These are phyloP conservation scores for Globisporangium takayamanum DNA, from an alignment of 352 stramenopile species.

Conservation along the genomic window DNA sequence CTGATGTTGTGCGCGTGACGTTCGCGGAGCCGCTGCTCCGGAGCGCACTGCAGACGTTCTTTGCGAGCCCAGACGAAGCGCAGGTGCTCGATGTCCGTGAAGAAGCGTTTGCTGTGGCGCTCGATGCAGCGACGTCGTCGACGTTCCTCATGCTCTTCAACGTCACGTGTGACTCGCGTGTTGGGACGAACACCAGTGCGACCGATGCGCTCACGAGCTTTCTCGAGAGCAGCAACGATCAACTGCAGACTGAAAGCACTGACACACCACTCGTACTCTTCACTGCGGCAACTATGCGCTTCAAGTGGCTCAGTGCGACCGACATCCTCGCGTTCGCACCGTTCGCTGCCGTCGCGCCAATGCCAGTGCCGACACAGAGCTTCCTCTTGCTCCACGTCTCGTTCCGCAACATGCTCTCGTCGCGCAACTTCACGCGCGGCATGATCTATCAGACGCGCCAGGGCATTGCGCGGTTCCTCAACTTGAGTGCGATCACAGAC, in stretches of 20 bases:
- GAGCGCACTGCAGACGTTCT: conserved; percentile 19
- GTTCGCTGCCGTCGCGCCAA: conserved; percentile 11
- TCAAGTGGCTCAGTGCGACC: conserved; percentile 12
- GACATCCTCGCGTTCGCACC: conserved; percentile 19
- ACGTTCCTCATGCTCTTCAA: conserved; percentile 25
- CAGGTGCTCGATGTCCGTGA: conserved; percentile 21
- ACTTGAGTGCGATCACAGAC: conserved; percentile 18
- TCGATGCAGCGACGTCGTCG: conserved; percentile 13
- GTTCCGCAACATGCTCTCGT: conserved; percentile 37
- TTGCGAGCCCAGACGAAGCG: conserved; percentile 14
- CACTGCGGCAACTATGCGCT: neutral
- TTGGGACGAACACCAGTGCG: neutral
- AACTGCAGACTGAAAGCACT: neutral
- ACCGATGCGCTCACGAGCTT: conserved; percentile 12
- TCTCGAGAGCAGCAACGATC: conserved; percentile 9
- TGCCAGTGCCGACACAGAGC: conserved; percentile 5
- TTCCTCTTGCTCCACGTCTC: conserved; percentile 36
- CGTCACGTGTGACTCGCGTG: neutral
- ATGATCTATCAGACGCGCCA: conserved; percentile 43
- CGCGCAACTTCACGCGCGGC: conserved; percentile 25
- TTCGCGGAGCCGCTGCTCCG: conserved; percentile 20
- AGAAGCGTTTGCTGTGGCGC: conserved; percentile 6
- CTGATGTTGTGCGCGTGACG: conserved; percentile 25
- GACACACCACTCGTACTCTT: conserved; percentile 1
- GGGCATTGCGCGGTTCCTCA: conserved; percentile 34